Conservation (phyloP, 2,329 filamentous ascomycete species). For the Xylariaceae sp. region DNA sequence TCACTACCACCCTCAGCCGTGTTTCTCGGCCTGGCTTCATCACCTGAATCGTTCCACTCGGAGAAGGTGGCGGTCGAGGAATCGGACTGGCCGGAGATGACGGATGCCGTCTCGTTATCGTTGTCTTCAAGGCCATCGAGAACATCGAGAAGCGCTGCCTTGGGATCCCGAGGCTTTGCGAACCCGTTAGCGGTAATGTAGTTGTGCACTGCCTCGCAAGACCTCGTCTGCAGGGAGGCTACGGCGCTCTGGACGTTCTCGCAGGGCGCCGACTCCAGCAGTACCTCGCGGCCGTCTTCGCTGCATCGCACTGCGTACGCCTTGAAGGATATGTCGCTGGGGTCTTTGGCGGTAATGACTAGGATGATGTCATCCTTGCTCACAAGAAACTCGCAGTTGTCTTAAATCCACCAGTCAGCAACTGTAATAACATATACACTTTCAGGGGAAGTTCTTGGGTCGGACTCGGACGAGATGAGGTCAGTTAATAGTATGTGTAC, state of each 20-base stretch:
- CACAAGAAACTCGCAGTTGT: slow-evolving; percentile 30
- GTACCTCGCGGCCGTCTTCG: slow-evolving; percentile 18
- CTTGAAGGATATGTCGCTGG: slow-evolving; percentile 18
- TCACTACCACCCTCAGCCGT: too few relatives aligned
- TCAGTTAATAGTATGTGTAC: too few relatives aligned
- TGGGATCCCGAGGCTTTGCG: slow-evolving; percentile 18
- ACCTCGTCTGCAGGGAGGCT: slow-evolving; percentile 26
- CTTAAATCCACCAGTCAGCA: slow-evolving; percentile 16
- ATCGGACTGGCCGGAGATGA: slow-evolving; percentile 22
- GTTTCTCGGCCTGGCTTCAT: slow-evolving; percentile 20
- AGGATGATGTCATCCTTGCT: slow-evolving; percentile 23
- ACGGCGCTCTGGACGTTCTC: slow-evolving; percentile 19
- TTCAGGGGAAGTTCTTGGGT: slow-evolving; percentile 1
- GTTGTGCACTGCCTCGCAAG: slow-evolving; percentile 26
- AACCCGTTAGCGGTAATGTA: slow-evolving; percentile 27
- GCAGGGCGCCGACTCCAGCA: slow-evolving; percentile 23
- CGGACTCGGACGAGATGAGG: background rate
- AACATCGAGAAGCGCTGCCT: slow-evolving; percentile 12
- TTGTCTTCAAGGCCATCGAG: slow-evolving; percentile 14
- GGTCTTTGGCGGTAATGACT: slow-evolving; percentile 23
- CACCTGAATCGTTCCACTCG: slow-evolving; percentile 25
- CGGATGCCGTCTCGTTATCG: slow-evolving; percentile 23
- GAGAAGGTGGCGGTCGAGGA: slow-evolving; percentile 23
- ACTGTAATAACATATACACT: too few relatives aligned
- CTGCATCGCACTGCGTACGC: slow-evolving; percentile 24